phyloP scores from a whole-genome alignment of 169 alveolate genomes.

The Plasmodium relictum region DNA sequence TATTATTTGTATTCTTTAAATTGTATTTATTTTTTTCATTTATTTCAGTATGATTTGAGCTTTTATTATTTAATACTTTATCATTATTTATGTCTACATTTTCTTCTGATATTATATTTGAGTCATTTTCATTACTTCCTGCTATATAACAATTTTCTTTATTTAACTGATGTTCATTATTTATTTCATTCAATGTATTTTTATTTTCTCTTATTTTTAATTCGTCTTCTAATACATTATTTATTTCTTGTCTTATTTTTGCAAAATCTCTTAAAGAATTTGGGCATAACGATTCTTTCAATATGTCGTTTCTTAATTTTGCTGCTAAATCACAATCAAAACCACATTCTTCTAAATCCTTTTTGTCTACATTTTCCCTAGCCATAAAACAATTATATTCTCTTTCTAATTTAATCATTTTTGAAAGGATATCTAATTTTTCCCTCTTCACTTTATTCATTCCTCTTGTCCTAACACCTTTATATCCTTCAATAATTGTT shows the following conservation, averaged over 20 bases:
- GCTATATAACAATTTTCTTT: neutral
- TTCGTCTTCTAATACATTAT: constrained; percentile 67
- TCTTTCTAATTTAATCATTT: constrained; percentile 67
- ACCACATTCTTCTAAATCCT: constrained; percentile 71
- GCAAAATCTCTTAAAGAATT: constrained; percentile 72
- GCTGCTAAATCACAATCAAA: constrained; percentile 73
- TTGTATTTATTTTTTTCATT: neutral
- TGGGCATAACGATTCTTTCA: constrained; percentile 47
- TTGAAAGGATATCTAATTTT: constrained; percentile 56
- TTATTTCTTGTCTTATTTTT: constrained; percentile 51
- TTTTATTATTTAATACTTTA: neutral
- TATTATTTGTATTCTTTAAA: too few species aligned
- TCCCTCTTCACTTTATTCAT: constrained; percentile 70
- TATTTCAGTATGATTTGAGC: neutral
- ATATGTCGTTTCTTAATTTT: constrained; percentile 54
- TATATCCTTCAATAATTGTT: constrained; percentile 63
- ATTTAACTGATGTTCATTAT: neutral
- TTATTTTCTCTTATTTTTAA: constrained; percentile 39
- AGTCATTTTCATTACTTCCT: neutral
- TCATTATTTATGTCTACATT: neutral
- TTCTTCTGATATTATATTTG: neutral
- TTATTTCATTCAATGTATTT: neutral
- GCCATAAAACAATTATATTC: constrained; percentile 72
- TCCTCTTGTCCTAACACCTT: constrained; percentile 64
- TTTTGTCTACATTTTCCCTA: constrained; percentile 67